A percentile compares a stretch with the other conserved stretches of the same genome.
phyloP scores from a whole-genome alignment of 768 basidiomycete species.

The Trametes meyenii region DNA sequence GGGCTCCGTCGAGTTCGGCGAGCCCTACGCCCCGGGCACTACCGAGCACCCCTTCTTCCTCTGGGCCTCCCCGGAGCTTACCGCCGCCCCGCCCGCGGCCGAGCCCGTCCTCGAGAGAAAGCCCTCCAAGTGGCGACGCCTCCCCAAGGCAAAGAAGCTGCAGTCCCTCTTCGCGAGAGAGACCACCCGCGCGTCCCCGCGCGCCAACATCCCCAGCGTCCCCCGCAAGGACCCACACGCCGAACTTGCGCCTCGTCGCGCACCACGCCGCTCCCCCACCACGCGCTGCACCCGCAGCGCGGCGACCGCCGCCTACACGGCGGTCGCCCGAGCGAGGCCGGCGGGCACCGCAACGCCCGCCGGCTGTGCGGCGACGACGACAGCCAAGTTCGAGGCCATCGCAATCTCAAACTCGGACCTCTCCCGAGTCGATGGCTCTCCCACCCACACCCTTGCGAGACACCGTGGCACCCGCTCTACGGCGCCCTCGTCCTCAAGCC shows the following conservation, averaged over 20 bases:
- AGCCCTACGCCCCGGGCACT: neutral
- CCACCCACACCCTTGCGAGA: too few relatives aligned
- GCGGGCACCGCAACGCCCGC: too few relatives aligned
- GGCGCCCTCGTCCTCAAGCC: neutral
- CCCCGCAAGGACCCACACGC: neutral
- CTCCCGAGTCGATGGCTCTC: too few relatives aligned
- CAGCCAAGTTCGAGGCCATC: too few relatives aligned
- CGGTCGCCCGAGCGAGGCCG: too few relatives aligned
- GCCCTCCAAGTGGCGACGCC: neutral
- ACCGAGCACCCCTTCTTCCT: constrained; percentile 2
- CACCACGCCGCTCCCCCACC: neutral
- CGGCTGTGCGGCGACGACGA: too few relatives aligned
- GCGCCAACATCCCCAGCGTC: neutral
- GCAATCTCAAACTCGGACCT: too few relatives aligned
- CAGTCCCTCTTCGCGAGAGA: neutral
- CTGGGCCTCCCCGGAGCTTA: constrained; percentile 3
- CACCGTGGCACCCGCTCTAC: neutral
- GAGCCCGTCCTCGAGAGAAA: neutral
- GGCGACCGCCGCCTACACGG: neutral
- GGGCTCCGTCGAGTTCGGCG: neutral
- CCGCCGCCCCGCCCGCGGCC: neutral
- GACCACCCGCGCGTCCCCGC: neutral
- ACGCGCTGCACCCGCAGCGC: neutral
- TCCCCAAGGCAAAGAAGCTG: neutral
- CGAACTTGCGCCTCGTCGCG: neutral